A percentile compares a stretch with the other conserved stretches of the same genome.
Evolutionary conservation across 768 basidiomycete species (phyloP).

Genomic region (Lyophyllum semitale): DNA sequence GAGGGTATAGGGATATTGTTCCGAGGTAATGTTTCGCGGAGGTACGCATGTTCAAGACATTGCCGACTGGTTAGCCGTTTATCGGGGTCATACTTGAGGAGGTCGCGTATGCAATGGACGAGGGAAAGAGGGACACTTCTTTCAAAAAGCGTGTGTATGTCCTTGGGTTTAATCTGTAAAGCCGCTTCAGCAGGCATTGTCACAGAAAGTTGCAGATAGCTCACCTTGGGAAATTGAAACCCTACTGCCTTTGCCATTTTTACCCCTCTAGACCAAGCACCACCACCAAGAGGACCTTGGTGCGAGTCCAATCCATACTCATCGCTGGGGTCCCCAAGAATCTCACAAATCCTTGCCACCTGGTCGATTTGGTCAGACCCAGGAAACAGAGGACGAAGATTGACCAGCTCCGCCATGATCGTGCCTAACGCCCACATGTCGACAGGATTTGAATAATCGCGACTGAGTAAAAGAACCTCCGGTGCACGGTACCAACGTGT

Average conservation of each 20-base stretch:
- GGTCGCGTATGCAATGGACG: constrained; percentile 88
- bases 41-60: constrained; percentile 88
- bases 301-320: constrained; percentile 79
- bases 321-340: constrained; percentile 89
- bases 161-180: constrained; percentile 60
- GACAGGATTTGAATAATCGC: constrained; percentile 94
- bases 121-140: constrained; percentile 75
- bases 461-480: constrained; percentile 88
- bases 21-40: constrained; percentile 73
- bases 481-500: constrained; percentile 99
- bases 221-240: constrained; percentile 88
- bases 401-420: constrained; percentile 96
- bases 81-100: constrained; percentile 91
- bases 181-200: constrained; percentile 11
- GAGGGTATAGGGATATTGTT: constrained; percentile 68
- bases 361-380: constrained; percentile 93
- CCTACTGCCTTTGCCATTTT: constrained; percentile 86
- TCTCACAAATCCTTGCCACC: constrained; percentile 84
- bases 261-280: constrained; percentile 83
- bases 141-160: constrained; percentile 76
- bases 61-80: constrained; percentile 82
- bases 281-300: constrained; percentile 78
- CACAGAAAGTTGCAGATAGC: constrained; percentile 23
- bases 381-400: constrained; percentile 93
- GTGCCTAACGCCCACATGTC: constrained; percentile 99